phyloP scores from a whole-genome alignment of 148 eudicot genomes.

The Nepenthes mirabilis region DNA sequence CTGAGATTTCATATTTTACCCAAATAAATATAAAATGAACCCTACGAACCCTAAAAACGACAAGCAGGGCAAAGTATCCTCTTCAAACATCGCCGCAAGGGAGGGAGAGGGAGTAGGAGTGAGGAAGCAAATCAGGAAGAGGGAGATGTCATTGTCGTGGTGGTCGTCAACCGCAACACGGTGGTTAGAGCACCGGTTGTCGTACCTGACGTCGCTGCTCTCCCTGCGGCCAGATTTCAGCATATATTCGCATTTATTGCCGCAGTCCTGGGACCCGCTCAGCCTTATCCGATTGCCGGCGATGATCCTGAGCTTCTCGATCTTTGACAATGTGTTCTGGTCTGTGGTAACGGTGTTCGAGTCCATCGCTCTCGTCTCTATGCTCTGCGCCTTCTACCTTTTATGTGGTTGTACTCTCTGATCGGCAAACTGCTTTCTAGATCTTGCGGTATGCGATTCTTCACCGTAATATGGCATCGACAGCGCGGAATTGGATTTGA shows the following conservation, averaged over 20 bases:
- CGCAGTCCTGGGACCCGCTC: background rate
- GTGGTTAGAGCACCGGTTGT: background rate
- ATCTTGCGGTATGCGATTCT: too few species aligned
- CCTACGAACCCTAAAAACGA: too few species aligned
- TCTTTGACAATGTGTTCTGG: background rate
- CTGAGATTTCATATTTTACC: too few species aligned
- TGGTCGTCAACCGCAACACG: background rate
- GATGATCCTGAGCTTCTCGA: background rate
- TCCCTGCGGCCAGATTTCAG: background rate
- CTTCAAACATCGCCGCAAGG: too few species aligned
- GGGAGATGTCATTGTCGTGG: background rate
- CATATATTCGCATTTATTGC: too few species aligned
- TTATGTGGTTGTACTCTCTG: background rate
- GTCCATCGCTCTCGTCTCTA: slow-evolving; percentile 1
- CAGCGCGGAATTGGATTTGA: too few species aligned
- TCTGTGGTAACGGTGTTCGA: background rate
- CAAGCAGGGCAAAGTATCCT: too few species aligned
- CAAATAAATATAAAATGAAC: too few species aligned
- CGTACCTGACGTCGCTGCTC: background rate
- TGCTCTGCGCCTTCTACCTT: background rate
- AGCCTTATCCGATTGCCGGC: background rate
- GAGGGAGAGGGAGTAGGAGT: too few species aligned
- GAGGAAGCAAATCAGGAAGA: too few species aligned
- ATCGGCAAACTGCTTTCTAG: too few species aligned
- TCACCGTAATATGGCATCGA: too few species aligned